A percentile compares a stretch with the other conserved stretches of the same genome.
These are phyloP conservation scores for Pelargonium australe DNA, from an alignment of 441 rosid species.

Conservation along the genomic window DNA sequence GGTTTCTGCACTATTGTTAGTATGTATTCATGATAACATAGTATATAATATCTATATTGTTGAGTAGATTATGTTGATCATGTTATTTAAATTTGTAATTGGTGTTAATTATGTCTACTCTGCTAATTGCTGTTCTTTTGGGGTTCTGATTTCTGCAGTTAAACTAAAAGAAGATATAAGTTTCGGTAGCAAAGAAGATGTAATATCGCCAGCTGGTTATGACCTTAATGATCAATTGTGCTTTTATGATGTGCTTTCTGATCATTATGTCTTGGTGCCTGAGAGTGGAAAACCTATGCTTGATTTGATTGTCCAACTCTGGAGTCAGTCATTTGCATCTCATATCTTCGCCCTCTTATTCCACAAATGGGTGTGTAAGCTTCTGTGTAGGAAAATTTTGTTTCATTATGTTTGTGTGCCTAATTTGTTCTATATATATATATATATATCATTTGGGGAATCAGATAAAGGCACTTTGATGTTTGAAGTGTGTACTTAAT, in stretches of 20 bases:
- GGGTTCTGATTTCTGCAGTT: slow-evolving; percentile 20
- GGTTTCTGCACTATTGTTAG: background rate
- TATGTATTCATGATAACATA: background rate
- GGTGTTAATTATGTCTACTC: background rate
- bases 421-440: background rate
- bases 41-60: background rate
- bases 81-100: background rate
- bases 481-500: background rate
- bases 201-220: slow-evolving; percentile 39
- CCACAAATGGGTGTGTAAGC: slow-evolving; percentile 75
- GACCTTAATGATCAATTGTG: slow-evolving; percentile 47
- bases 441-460: slow-evolving; percentile 1
- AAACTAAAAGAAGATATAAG: slow-evolving; percentile 66
- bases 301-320: slow-evolving; percentile 79
- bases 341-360: slow-evolving; percentile 79
- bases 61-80: background rate
- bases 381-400: slow-evolving; percentile 8
- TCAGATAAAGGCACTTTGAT: background rate
- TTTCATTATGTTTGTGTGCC: slow-evolving; percentile 2
- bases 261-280: slow-evolving; percentile 57
- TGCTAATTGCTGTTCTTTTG: background rate
- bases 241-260: slow-evolving; percentile 85
- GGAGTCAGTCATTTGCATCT: slow-evolving; percentile 98
- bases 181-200: slow-evolving; percentile 55
- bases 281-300: slow-evolving; percentile 68